Conservation (phyloP, 306 rosid genomes). For the Styphnolobium japonicum region DNA sequence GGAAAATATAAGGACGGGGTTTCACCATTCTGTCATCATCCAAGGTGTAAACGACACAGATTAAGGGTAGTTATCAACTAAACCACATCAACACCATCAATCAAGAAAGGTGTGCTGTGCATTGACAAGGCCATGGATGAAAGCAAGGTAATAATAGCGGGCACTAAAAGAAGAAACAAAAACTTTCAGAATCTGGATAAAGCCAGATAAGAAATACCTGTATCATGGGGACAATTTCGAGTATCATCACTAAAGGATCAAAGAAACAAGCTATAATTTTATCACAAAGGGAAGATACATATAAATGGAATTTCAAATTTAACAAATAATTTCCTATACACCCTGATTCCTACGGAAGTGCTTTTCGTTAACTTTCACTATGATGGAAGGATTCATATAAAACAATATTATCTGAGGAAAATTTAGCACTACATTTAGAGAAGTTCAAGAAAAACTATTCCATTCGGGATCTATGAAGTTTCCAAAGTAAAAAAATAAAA, state of each 20-base stretch:
- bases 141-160: not conserved
- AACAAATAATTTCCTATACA: no score
- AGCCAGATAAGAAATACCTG: not conserved
- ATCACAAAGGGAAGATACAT: not conserved
- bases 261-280: not conserved
- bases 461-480: no score
- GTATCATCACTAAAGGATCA: not conserved
- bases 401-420: no score
- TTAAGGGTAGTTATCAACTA: not conserved
- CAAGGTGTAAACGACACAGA: not conserved
- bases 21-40: not conserved
- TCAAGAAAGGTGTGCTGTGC: not conserved
- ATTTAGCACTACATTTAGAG: no score
- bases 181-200: not conserved
- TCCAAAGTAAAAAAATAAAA: no score
- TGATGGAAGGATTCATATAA: not conserved
- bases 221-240: not conserved
- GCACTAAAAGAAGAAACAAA: not conserved
- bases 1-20: not conserved
- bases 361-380: no score
- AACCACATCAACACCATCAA: not conserved
- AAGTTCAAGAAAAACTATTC: no score
- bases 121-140: not conserved
- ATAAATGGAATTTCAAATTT: not conserved
- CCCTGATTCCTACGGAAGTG: no score